phyloP scores from a whole-genome alignment of 2,329 filamentous ascomycete species.

The Daldinia sp. region DNA sequence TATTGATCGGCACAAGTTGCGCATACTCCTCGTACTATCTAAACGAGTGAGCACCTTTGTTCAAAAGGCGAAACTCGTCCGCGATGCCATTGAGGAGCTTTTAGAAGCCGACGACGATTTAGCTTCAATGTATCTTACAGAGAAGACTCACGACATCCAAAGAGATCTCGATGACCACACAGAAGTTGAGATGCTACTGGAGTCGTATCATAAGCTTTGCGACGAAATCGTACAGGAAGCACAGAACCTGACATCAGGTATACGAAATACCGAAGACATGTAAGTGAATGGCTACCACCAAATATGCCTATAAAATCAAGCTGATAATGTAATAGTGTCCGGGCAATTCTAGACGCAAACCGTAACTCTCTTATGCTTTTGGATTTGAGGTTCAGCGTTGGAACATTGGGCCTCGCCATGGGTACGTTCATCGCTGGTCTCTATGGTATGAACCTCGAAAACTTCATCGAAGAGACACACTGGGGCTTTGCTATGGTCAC shows the following conservation, averaged over 20 bases:
- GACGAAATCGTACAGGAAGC: conserved; percentile 98
- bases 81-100: conserved; percentile 93
- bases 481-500: conserved; percentile 85
- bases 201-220: conserved; percentile 97
- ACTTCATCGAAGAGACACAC: conserved; percentile 95
- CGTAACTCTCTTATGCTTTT: conserved; percentile 98
- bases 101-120: conserved; percentile 96
- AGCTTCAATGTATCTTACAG: conserved; percentile 92
- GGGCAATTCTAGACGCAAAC: conserved; percentile 96
- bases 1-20: conserved; percentile 92
- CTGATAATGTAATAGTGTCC: conserved; percentile 69
- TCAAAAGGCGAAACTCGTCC: conserved; percentile 92
- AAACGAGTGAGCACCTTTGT: conserved; percentile 97
- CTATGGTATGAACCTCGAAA: conserved; percentile 99
- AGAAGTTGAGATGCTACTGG: conserved; percentile 94
- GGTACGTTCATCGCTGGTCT: conserved; percentile 96
- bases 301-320: not conserved
- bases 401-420: conserved; percentile 91
- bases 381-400: conserved; percentile 95
- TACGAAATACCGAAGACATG: conserved; percentile 99
- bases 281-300: conserved; percentile 56
- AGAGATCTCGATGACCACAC: conserved; percentile 88
- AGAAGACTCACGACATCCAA: conserved; percentile 78
- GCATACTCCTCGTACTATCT: conserved; percentile 89
- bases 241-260: conserved; percentile 90